A percentile compares a stretch with the other conserved stretches of the same genome.
phyloP scores from a whole-genome alignment of 768 basidiomycete species.

The Paxillus involutus region DNA sequence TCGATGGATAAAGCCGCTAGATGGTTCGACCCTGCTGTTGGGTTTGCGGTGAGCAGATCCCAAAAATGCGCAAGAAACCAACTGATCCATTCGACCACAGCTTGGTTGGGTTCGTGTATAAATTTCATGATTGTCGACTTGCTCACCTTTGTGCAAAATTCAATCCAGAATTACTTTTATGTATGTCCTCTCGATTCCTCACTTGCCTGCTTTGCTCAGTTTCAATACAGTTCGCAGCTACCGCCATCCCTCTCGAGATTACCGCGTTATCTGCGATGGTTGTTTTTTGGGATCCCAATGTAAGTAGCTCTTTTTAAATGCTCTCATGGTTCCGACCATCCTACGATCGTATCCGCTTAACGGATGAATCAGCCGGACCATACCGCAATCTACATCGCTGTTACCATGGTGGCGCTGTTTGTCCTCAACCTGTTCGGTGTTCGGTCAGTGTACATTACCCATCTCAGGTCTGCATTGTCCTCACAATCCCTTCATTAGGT shows the following conservation, averaged over 20 bases:
- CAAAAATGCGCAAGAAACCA: not conserved
- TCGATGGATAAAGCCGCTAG: conserved; percentile 22
- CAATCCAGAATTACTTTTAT: conserved; percentile 33
- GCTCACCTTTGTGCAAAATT: conserved; percentile 1
- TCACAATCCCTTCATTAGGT: conserved; percentile 30
- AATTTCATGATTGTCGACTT: not conserved
- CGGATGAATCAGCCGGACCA: conserved; percentile 30
- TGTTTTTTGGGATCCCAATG: conserved; percentile 46
- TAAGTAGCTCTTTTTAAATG: not conserved
- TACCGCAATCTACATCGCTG: conserved; percentile 39
- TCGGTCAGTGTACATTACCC: conserved; percentile 38
- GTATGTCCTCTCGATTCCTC: conserved; percentile 12
- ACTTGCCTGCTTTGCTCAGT: not conserved
- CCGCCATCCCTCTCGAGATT: conserved; percentile 49
- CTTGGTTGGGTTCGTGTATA: conserved; percentile 24
- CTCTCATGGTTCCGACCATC: not conserved
- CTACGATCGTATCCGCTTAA: conserved; percentile 5
- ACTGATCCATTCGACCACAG: conserved; percentile 2
- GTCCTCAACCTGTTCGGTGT: conserved; percentile 49
- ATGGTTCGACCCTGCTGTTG: conserved; percentile 32
- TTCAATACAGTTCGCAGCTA: conserved; percentile 19
- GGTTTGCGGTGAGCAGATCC: conserved; percentile 26
- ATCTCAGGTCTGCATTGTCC: conserved; percentile 30
- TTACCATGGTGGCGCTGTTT: conserved; percentile 38
- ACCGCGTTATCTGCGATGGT: conserved; percentile 51